Evolutionary conservation across 2,329 filamentous ascomycete genomes (phyloP).

Genomic region (Cordyceps cateniannulata): DNA sequence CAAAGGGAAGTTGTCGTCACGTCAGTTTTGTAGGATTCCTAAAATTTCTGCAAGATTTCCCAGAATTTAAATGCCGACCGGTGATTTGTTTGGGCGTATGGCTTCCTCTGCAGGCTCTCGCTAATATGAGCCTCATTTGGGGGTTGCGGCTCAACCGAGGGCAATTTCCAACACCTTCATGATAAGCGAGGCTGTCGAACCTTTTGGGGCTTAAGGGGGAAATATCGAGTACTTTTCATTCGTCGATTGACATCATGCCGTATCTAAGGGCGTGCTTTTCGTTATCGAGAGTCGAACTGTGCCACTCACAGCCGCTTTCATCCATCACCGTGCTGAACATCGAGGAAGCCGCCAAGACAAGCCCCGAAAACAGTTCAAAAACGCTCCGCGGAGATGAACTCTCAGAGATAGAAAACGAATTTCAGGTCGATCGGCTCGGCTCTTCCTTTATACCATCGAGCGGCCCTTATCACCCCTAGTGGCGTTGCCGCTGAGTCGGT

Average conservation of each 20-base stretch:
- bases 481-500: not conserved
- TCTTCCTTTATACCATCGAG: not conserved
- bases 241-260: not conserved
- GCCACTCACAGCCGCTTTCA: not conserved
- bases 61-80: not conserved
- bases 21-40: too few relatives aligned
- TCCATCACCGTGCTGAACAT: not conserved
- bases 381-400: conserved; percentile 15
- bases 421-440: not conserved
- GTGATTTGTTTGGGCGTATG: not conserved
- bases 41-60: not conserved
- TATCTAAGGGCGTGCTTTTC: not conserved
- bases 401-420: conserved; percentile 15
- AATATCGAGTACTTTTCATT: not conserved
- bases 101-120: not conserved
- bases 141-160: not conserved
- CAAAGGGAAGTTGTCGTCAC: not conserved
- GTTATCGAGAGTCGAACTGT: not conserved
- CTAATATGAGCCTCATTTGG: not conserved
- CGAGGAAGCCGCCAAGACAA: not conserved
- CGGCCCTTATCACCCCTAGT: not conserved
- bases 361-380: too few relatives aligned
- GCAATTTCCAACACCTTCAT: not conserved
- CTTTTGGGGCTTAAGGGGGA: not conserved
- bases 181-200: not conserved